Base-by-base conservation (phyloP, 2,329 filamentous ascomycete genomes). In the Fusarium tupiense region DNA sequence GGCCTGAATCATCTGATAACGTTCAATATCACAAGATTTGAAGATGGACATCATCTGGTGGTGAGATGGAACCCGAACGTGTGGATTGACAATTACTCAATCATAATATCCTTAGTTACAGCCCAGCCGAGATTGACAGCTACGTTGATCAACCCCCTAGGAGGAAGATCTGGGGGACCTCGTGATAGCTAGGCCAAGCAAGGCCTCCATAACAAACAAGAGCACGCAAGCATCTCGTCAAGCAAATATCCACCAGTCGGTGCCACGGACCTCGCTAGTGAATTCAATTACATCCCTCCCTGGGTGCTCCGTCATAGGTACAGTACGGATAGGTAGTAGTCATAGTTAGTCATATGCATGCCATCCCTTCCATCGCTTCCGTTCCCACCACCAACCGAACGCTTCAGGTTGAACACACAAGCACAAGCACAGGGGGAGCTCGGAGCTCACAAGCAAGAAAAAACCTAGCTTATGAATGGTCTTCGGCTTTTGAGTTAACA, bases 191-290 rank as follows among this genome's bases (percentile, higher is more conserved):
- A 6, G 35, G 35, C 57, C 17, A 56, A 56, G 35, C 17, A 29
- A 54, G 24, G 52, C 56, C 22, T 37, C 31, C 37, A 50, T 67
- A 50, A 41, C 64, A 56, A 40, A 56, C 66, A 62, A 40, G 53
- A 60, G 66, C 44, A 69, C 64, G 64, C 64, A 61, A 61, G 59
- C 52, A 61, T 61, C 61, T 44, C 47, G 49, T 61, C 53, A 56
- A 61, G 31, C 63, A 67, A 73, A 70, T 73, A 63, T 72, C 69
- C 69, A 72, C 70, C 70, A 61, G 57, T 58, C 65, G 59, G 52
- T 65, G 50, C 43, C 64, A 67, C 37, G 65, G 52, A 44, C 54
- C 62, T 67, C 47, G 62, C 52, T 58, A 67, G 53, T 57, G 52
- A 52, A 52, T 29, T 24, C 41, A 56, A 56, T 31, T 16, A 29